Evolutionary conservation across 768 basidiomycete species (phyloP).

Genomic region (Pleurotus pulmonarius): DNA sequence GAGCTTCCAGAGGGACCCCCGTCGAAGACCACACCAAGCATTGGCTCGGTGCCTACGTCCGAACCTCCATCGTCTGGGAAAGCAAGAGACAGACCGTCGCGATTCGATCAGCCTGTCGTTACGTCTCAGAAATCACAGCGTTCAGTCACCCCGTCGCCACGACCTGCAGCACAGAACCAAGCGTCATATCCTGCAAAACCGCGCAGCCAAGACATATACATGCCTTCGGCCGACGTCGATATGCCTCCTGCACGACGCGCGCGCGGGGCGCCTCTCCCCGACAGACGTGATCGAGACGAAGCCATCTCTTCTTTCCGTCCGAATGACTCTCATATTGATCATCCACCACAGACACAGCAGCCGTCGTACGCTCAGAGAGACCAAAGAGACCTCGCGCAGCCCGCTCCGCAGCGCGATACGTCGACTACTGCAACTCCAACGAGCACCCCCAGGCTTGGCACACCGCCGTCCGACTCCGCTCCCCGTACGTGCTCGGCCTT

Average conservation of each 20-base stretch:
- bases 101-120: conserved; percentile 3
- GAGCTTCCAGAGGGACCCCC: conserved; percentile 13
- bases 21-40: not conserved
- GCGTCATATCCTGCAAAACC: not conserved
- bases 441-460: not conserved
- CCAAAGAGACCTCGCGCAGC: conserved; percentile 1
- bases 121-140: not conserved
- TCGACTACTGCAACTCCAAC: not conserved
- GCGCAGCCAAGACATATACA: not conserved
- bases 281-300: conserved; percentile 4
- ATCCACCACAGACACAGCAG: conserved; percentile 1
- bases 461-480: conserved; percentile 7
- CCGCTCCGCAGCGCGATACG: not conserved
- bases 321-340: conserved; percentile 5
- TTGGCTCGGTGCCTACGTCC: not conserved
- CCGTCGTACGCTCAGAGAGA: not conserved
- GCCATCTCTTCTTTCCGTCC: conserved; percentile 3
- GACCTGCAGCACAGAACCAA: not conserved
- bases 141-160: not conserved
- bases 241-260: not conserved
- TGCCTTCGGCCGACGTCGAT: not conserved
- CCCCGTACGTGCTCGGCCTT: conserved; percentile 13
- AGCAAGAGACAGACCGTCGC: conserved; percentile 1
- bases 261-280: not conserved
- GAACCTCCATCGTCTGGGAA: not conserved